Evolutionary conservation across 805 yeast species (phyloP).

Genomic region (Candida verbasci): DNA sequence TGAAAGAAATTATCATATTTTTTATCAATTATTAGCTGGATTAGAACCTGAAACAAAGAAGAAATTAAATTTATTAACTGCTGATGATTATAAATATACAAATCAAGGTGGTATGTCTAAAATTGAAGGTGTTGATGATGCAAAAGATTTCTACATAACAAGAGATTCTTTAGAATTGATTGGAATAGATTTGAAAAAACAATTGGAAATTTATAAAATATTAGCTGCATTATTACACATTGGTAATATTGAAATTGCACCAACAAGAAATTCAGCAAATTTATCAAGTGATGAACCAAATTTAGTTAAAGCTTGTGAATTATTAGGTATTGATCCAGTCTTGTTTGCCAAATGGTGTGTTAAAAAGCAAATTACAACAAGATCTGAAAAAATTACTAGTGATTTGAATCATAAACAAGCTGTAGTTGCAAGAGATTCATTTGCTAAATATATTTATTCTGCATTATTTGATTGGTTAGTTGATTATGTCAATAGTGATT

Average conservation of each 20-base stretch:
- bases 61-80: slow-evolving; percentile 55
- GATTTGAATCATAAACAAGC: slow-evolving; percentile 82
- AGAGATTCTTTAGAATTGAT: slow-evolving; percentile 72
- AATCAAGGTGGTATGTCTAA: slow-evolving; percentile 81
- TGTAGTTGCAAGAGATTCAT: slow-evolving; percentile 91
- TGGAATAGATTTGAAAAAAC: slow-evolving; percentile 61
- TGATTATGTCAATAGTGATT: slow-evolving; percentile 71
- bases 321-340: slow-evolving; percentile 73
- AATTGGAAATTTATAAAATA: slow-evolving; percentile 65
- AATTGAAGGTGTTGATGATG: slow-evolving; percentile 80
- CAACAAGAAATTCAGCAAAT: slow-evolving; percentile 79
- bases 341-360: slow-evolving; percentile 85
- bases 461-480: slow-evolving; percentile 96
- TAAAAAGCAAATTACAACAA: slow-evolving; percentile 87
- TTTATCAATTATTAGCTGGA: slow-evolving; percentile 85
- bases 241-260: slow-evolving; percentile 85
- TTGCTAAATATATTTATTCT: slow-evolving; percentile 88
- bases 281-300: slow-evolving; percentile 84
- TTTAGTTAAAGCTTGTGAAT: slow-evolving; percentile 73
- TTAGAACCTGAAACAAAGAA: slow-evolving; percentile 51
- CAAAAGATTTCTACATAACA: slow-evolving; percentile 71
- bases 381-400: slow-evolving; percentile 86
- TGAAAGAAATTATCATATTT: slow-evolving; percentile 95
- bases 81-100: slow-evolving; percentile 72
- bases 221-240: slow-evolving; percentile 87